phyloP scores from a whole-genome alignment of 2,329 filamentous ascomycete species.

The Incumbomyces lentus region DNA sequence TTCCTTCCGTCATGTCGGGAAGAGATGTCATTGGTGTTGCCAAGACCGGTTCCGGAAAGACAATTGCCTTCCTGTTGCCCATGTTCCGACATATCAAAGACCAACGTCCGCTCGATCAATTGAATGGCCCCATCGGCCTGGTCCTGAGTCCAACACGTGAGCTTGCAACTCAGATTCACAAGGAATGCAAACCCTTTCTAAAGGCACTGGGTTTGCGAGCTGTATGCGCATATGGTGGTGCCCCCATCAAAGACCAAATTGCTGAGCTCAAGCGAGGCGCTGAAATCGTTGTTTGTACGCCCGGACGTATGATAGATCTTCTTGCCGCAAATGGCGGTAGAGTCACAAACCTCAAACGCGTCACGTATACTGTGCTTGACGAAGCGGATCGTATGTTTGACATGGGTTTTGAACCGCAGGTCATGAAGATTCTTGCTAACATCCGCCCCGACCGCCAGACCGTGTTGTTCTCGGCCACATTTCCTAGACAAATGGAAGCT shows the following conservation, averaged over 20 bases:
- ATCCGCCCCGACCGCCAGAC: slow-evolving; percentile 88
- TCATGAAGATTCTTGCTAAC: slow-evolving; percentile 90
- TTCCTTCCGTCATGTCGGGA: slow-evolving; percentile 91
- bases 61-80: slow-evolving; percentile 84
- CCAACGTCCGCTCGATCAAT: slow-evolving; percentile 67
- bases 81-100: slow-evolving; percentile 99
- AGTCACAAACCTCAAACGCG: slow-evolving; percentile 78
- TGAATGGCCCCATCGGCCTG: slow-evolving; percentile 77
- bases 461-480: slow-evolving; percentile 91
- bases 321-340: slow-evolving; percentile 87
- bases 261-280: slow-evolving; percentile 90
- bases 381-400: slow-evolving; percentile 99
- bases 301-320: slow-evolving; percentile 90
- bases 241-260: slow-evolving; percentile 95
- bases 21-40: slow-evolving; percentile 92
- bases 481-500: slow-evolving; percentile 85
- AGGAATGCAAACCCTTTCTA: slow-evolving; percentile 87
- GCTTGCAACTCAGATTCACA: slow-evolving; percentile 84
- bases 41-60: slow-evolving; percentile 97
- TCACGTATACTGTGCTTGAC: slow-evolving; percentile 90
- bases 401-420: slow-evolving; percentile 97
- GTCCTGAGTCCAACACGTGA: slow-evolving; percentile 94
- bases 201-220: slow-evolving; percentile 75
- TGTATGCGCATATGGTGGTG: slow-evolving; percentile 88
- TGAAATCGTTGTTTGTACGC: slow-evolving; percentile 90